phyloP scores from a whole-genome alignment of 805 yeast genomes.

The Saturnispora silvae region DNA sequence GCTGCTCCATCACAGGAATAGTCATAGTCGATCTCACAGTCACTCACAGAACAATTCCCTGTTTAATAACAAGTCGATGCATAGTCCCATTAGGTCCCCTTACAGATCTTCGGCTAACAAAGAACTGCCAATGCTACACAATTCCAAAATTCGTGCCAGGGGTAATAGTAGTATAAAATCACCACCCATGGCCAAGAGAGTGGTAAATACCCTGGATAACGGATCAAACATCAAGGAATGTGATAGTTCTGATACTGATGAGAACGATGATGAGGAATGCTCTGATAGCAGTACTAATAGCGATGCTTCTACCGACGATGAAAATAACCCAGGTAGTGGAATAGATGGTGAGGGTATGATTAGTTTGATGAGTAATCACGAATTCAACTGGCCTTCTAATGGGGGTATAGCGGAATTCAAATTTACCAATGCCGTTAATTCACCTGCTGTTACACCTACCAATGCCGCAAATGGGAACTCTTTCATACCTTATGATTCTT shows the following conservation, averaged over 20 bases:
- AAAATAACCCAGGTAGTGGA: not conserved
- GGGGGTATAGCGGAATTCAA: slow-evolving; percentile 4
- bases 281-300: no score
- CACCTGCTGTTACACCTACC: not conserved
- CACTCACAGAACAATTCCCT: not conserved
- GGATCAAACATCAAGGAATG: not conserved
- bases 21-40: slow-evolving; percentile 1
- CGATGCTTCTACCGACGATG: not conserved
- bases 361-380: slow-evolving; percentile 24
- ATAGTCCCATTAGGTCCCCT: not conserved
- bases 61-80: not conserved
- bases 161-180: not conserved
- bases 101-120: not conserved
- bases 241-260: not conserved
- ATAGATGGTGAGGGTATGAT: slow-evolving; percentile 15
- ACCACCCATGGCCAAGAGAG: not conserved
- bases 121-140: slow-evolving; percentile 5
- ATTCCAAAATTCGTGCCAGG: slow-evolving; percentile 4
- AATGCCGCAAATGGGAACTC: no score
- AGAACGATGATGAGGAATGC: not conserved
- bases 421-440: not conserved
- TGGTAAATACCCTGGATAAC: not conserved
- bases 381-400: slow-evolving; percentile 22
- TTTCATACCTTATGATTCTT: no score
- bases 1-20: not conserved